These are phyloP conservation scores for Rhododendron kiyosumense DNA, from an alignment of 148 eudicot genomes.

Conservation along the genomic window DNA sequence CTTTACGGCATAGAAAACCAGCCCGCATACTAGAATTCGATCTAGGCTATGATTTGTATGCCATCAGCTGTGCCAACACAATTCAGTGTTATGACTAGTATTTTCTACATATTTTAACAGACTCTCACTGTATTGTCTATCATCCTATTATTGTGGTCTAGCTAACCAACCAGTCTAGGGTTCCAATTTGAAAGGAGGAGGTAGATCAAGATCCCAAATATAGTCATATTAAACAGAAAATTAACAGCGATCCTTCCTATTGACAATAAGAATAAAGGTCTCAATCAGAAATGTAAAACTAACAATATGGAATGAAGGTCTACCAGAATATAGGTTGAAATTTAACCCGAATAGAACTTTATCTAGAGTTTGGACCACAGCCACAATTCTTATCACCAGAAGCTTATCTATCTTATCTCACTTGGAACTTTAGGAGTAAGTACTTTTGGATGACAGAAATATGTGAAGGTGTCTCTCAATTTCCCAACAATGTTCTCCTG, in stretches of 20 bases:
- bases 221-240: too few relatives aligned
- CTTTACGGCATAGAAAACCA: not conserved
- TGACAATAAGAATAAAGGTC: too few relatives aligned
- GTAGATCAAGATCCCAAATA: not conserved
- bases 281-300: too few relatives aligned
- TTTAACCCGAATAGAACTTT: not conserved
- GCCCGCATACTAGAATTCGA: not conserved
- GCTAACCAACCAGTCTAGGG: not conserved
- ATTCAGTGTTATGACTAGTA: not conserved
- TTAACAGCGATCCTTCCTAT: too few relatives aligned
- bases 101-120: not conserved
- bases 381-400: not conserved
- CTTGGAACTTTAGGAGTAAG: too few relatives aligned
- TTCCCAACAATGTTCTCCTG: not conserved
- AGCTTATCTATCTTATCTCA: too few relatives aligned
- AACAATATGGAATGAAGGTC: not conserved
- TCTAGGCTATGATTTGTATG: not conserved
- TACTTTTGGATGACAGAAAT: not conserved
- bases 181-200: not conserved
- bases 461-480: not conserved
- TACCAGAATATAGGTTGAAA: not conserved
- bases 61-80: not conserved
- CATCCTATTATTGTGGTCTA: not conserved
- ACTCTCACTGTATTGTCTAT: not conserved
- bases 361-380: not conserved